Percentiles rank a stretch among this genome's conserved stretches.
phyloP scores from a whole-genome alignment of 75 land plant genomes.

The Azolla pinnata region DNA sequence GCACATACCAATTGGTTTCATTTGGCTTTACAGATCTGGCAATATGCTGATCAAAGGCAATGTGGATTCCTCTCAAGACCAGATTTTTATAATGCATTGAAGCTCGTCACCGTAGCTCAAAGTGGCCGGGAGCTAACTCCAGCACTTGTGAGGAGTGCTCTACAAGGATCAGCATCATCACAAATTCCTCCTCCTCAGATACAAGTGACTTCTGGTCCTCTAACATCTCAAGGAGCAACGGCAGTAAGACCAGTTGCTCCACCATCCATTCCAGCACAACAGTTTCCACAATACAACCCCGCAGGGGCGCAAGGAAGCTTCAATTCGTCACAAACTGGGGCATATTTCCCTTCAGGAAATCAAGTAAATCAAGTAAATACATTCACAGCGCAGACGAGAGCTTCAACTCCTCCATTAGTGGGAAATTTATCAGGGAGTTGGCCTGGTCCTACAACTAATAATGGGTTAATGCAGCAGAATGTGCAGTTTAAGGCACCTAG shows the following conservation, averaged over 20 bases:
- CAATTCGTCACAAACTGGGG: no score
- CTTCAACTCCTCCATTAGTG: no score
- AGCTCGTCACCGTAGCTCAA: conserved; percentile 88
- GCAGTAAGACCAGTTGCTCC: conserved; percentile 9
- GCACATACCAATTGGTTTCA: no score
- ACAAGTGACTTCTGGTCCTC: conserved; percentile 19
- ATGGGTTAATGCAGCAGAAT: no score
- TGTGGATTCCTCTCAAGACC: conserved; percentile 60
- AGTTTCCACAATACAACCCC: conserved; percentile 5
- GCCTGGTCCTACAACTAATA: conserved; percentile 5
- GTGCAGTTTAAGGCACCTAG: not conserved
- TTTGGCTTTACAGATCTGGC: conserved; percentile 99
- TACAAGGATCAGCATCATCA: conserved; percentile 73
- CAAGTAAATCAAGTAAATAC: no score
- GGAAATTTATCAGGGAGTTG: no score
- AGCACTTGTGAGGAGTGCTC: conserved; percentile 72
- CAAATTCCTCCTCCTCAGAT: conserved; percentile 85
- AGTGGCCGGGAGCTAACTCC: conserved; percentile 78
- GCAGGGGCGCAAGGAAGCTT: conserved; percentile 4
- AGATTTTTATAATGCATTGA: conserved; percentile 84
- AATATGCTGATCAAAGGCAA: conserved; percentile 56
- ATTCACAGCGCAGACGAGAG: no score
- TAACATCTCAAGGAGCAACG: conserved; percentile 10
- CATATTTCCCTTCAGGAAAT: no score
- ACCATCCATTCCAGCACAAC: conserved; percentile 7